phyloP scores from a whole-genome alignment of 768 basidiomycete species.

The Cystobasidium tubakii region DNA sequence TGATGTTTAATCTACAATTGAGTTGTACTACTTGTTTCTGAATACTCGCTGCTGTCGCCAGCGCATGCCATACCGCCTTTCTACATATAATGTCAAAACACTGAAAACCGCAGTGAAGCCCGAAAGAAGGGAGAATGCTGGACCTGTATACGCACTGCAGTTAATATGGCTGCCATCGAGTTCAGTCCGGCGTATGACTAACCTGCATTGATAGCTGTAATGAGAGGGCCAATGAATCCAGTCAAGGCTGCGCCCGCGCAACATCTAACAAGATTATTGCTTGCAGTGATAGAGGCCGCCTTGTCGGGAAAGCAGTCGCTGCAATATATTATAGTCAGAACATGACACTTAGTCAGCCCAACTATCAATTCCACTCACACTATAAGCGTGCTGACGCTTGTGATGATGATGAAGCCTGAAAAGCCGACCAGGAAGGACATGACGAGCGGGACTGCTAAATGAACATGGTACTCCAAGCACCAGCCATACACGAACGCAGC shows the following conservation, averaged over 20 bases:
- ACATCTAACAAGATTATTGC: conserved; percentile 16
- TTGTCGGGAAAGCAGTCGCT: conserved; percentile 22
- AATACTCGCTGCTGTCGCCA: conserved; percentile 5
- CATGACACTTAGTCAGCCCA: not conserved
- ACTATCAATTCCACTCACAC: not conserved
- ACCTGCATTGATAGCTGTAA: conserved; percentile 1
- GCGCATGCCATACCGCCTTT: conserved; percentile 2
- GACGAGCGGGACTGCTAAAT: conserved; percentile 27
- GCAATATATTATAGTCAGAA: not conserved
- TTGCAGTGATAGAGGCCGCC: conserved; percentile 14
- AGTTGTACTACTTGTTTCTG: not conserved
- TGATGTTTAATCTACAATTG: not conserved
- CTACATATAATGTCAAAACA: not conserved
- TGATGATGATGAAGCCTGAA: not conserved
- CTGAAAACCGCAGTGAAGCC: not conserved
- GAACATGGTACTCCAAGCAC: conserved; percentile 18
- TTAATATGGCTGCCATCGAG: too few relatives aligned
- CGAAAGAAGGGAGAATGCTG: not conserved
- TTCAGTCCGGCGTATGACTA: too few relatives aligned
- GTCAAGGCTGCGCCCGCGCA: not conserved
- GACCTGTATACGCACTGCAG: not conserved
- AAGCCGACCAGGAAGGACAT: conserved; percentile 5
- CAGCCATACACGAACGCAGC: conserved; percentile 27
- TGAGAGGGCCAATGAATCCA: not conserved
- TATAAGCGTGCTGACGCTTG: conserved; percentile 7